These are phyloP conservation scores for Puccinia hordei DNA, from an alignment of 1,284 basidiomycete species.

Conservation along the genomic window DNA sequence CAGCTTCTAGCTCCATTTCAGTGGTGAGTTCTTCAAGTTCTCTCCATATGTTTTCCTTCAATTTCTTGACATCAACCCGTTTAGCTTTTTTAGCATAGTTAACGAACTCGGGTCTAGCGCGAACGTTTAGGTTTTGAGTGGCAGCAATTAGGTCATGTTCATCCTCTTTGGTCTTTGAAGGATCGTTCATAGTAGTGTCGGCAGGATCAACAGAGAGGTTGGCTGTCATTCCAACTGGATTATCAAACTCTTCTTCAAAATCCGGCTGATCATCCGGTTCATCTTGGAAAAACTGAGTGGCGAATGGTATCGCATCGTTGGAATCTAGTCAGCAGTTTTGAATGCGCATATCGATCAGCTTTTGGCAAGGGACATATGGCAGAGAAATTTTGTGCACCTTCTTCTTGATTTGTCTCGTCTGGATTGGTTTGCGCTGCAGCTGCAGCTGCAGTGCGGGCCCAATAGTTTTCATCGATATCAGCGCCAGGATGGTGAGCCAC, in stretches of 20 bases:
- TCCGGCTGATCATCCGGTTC: slow-evolving; percentile 65
- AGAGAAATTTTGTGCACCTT: background rate
- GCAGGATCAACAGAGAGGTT: slow-evolving; percentile 53
- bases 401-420: slow-evolving; percentile 65
- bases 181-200: slow-evolving; percentile 54
- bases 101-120: slow-evolving; percentile 82
- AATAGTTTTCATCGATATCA: slow-evolving; percentile 89
- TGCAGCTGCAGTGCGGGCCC: slow-evolving; percentile 86
- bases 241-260: slow-evolving; percentile 62
- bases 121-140: slow-evolving; percentile 73
- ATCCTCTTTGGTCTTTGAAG: slow-evolving; percentile 64
- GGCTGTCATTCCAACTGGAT: slow-evolving; percentile 50
- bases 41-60: slow-evolving; percentile 98
- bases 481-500: slow-evolving; percentile 65
- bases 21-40: slow-evolving; percentile 75
- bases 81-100: slow-evolving; percentile 96
- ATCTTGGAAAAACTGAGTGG: slow-evolving; percentile 89
- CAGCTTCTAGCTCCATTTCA: slow-evolving; percentile 57
- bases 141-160: slow-evolving; percentile 84
- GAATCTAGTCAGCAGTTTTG: slow-evolving; percentile 56
- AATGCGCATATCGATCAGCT: background rate
- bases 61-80: slow-evolving; percentile 89
- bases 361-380: background rate
- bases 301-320: slow-evolving; percentile 73
- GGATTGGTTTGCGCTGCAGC: slow-evolving; percentile 65